Conservation (phyloP, 192 early-diverging fungal genomes). For the Backusella sp. region DNA sequence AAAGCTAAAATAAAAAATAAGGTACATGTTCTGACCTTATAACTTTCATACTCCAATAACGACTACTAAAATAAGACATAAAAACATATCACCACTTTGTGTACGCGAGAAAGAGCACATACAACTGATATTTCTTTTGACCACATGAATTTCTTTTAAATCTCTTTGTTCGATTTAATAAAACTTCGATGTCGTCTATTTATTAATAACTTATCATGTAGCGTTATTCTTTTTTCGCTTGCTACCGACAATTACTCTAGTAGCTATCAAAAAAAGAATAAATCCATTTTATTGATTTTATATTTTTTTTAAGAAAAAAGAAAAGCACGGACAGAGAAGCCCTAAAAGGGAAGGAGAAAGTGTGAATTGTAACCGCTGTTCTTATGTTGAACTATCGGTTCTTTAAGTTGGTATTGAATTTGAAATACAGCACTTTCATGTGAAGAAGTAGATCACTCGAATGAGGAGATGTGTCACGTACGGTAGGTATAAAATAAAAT, state of each 20-base stretch:
- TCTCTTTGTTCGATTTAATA: not conserved
- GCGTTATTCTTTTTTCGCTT: not conserved
- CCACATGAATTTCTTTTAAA: not conserved
- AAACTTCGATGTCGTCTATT: not conserved
- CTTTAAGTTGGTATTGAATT: not conserved
- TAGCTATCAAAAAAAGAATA: not conserved
- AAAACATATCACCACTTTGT: not conserved
- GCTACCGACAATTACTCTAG: not conserved
- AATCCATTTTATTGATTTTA: not conserved
- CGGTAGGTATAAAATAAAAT: not conserved
- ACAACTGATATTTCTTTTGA: not conserved
- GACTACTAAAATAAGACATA: not conserved
- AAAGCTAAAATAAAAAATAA: not conserved
- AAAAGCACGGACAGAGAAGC: conserved; percentile 1
- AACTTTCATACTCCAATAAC: not conserved
- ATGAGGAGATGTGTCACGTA: not conserved
- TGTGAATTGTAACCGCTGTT: not conserved
- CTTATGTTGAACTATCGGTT: not conserved
- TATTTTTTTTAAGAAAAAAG: not conserved
- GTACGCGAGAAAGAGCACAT: not conserved
- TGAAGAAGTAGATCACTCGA: conserved; percentile 3
- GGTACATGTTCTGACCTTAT: not conserved
- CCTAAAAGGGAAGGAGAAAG: not conserved
- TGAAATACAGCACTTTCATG: conserved; percentile 6
- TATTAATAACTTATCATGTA: not conserved